Conservation (phyloP, 163 green algal species). For the Volvox carteri region DNA sequence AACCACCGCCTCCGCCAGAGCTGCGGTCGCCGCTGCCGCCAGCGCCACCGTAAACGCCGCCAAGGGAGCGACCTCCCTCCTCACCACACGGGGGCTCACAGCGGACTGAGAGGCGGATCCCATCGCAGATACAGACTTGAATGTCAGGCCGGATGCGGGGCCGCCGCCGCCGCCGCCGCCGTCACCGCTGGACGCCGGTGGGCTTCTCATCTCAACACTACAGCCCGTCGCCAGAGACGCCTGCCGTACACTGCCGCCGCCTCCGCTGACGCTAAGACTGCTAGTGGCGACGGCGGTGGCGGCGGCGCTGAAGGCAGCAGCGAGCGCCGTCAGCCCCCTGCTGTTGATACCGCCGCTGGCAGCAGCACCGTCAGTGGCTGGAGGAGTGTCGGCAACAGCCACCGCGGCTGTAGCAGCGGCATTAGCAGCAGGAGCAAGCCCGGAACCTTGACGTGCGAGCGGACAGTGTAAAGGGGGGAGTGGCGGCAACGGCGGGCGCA, state of each 20-base stretch:
- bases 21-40: background rate
- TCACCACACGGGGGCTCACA: background rate
- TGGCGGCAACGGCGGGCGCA: too few relatives aligned
- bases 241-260: background rate
- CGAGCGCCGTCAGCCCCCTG: constrained; percentile 19
- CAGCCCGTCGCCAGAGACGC: background rate
- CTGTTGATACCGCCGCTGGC: background rate
- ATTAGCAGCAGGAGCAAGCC: background rate
- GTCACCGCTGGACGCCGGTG: background rate
- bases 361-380: background rate
- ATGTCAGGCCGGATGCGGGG: constrained; percentile 8
- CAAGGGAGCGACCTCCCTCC: background rate
- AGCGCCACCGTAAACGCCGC: background rate
- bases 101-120: constrained; percentile 33
- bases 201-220: background rate
- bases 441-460: too few relatives aligned
- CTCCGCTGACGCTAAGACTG: background rate
- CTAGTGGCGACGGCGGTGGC: background rate
- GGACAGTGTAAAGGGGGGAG: too few relatives aligned
- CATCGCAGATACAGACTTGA: background rate
- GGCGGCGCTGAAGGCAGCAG: constrained; percentile 11
- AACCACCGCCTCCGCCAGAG: background rate
- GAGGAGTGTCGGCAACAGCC: background rate
- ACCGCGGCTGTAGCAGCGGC: background rate
- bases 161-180: background rate